Conservation (phyloP, 2,329 filamentous ascomycete genomes). For the Aureobasidium sp. region DNA sequence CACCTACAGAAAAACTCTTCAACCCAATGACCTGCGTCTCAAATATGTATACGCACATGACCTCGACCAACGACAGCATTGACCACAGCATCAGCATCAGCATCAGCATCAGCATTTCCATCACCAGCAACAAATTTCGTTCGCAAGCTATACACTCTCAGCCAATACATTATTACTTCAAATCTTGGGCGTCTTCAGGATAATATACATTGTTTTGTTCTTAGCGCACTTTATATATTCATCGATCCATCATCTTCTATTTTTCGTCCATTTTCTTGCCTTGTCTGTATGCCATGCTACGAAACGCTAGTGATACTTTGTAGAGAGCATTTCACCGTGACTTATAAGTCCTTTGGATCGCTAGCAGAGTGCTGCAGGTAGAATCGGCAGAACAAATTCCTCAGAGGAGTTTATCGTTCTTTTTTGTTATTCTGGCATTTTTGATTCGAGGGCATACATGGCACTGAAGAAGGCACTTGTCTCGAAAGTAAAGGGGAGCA, state of each 20-base stretch:
- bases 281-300: neutral
- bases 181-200: neutral
- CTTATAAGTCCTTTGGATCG: too few species aligned
- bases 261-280: too few species aligned
- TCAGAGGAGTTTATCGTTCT: too few species aligned
- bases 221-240: neutral
- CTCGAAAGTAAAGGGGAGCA: neutral
- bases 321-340: too few species aligned
- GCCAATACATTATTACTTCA: neutral
- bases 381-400: too few species aligned
- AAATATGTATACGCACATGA: neutral
- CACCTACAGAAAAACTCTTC: neutral
- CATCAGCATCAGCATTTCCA: neutral
- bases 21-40: neutral
- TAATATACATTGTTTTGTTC: neutral
- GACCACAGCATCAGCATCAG: neutral
- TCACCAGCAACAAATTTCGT: neutral
- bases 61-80: constrained; percentile 2
- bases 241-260: neutral
- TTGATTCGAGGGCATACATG: too few species aligned
- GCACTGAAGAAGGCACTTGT: too few species aligned
- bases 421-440: too few species aligned
- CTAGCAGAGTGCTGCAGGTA: too few species aligned
- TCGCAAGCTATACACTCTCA: neutral
- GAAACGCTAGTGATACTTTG: neutral